These are phyloP conservation scores for Beauveria bassiana DNA, from an alignment of 2,329 filamentous ascomycete genomes.

Conservation along the genomic window DNA sequence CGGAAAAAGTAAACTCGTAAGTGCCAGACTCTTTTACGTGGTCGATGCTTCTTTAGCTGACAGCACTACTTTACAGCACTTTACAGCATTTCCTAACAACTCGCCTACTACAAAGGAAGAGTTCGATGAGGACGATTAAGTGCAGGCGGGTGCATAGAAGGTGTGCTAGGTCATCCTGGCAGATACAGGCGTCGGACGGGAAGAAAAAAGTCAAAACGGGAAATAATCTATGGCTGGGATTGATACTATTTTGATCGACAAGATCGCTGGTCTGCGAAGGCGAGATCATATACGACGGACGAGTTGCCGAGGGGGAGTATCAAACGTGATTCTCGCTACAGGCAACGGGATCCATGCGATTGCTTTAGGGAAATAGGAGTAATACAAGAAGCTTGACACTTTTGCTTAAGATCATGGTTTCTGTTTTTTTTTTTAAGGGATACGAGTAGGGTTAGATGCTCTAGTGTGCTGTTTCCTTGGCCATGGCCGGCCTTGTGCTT, in stretches of 20 bases:
- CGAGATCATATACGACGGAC: not conserved
- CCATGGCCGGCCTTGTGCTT: not conserved
- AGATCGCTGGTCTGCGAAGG: not conserved
- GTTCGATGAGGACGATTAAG: not conserved
- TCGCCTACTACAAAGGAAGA: not conserved
- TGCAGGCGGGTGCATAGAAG: not conserved
- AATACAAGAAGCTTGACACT: not conserved
- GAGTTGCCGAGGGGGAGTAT: not conserved
- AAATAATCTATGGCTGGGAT: not conserved
- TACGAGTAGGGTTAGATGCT: not conserved
- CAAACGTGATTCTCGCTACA: not conserved
- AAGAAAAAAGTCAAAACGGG: too few relatives aligned
- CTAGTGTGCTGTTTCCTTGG: not conserved
- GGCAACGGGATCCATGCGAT: not conserved
- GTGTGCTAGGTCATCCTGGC: too few relatives aligned
- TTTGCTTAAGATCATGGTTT: not conserved
- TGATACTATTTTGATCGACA: not conserved
- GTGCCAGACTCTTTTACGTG: not conserved
- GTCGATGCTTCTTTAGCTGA: not conserved
- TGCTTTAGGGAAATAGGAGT: not conserved
- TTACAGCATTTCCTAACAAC: not conserved
- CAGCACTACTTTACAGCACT: not conserved
- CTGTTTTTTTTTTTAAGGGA: too few relatives aligned
- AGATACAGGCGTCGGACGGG: not conserved
- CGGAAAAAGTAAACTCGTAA: constrained; percentile 6